Percentiles rank a stretch among this genome's conserved stretches.
phyloP scores from a whole-genome alignment of 768 basidiomycete genomes.

The Termitomyces sp. region DNA sequence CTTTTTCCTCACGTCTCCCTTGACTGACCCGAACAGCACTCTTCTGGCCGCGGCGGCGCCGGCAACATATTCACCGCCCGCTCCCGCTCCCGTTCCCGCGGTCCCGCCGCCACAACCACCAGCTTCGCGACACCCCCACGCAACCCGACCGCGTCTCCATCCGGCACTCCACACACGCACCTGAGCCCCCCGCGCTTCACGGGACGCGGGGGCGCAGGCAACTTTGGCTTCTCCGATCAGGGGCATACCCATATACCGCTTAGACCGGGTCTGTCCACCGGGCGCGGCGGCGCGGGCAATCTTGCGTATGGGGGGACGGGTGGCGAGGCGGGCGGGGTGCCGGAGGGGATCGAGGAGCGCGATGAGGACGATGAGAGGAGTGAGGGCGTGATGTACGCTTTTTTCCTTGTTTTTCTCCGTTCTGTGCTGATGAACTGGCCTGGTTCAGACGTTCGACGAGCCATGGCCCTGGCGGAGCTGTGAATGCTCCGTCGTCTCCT shows the following conservation, averaged over 20 bases:
- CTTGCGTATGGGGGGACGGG: not conserved
- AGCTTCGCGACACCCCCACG: not conserved
- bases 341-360: not conserved
- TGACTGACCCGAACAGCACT: slow-evolving; percentile 31
- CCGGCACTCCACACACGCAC: not conserved
- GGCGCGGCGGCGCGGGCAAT: slow-evolving; percentile 17
- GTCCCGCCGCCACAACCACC: not conserved
- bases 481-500: not conserved
- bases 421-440: too few species aligned
- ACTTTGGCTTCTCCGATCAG: not conserved
- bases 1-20: not conserved
- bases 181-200: not conserved
- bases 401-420: not conserved
- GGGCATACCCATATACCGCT: not conserved
- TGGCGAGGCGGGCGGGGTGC: not conserved
- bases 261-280: slow-evolving; percentile 6
- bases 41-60: slow-evolving; percentile 58
- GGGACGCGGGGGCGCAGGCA: not conserved
- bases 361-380: not conserved
- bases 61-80: slow-evolving; percentile 53
- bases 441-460: too few species aligned
- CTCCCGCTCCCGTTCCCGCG: slow-evolving; percentile 38
- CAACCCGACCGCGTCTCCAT: not conserved
- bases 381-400: not conserved
- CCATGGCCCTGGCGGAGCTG: too few species aligned